Conservation (phyloP, 179 eudicot genomes). For the Beta corolliflora region DNA sequence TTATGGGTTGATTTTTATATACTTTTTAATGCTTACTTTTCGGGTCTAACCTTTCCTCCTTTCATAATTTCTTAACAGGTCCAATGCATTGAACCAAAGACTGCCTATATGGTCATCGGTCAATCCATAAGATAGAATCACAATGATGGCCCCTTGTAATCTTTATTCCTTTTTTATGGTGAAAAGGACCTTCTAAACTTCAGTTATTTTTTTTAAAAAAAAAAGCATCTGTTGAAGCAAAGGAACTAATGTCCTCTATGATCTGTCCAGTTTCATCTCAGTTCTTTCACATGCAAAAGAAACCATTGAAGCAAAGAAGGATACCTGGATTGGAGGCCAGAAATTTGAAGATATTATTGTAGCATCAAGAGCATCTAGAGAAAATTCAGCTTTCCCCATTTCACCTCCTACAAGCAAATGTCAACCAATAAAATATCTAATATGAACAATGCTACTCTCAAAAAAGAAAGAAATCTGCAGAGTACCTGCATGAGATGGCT, state of each 20-base stretch:
- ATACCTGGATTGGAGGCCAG: conserved; percentile 99
- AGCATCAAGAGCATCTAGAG: conserved; percentile 70
- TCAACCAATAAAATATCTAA: conserved; percentile 10
- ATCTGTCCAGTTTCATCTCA: not conserved
- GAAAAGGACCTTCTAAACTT: too few species aligned
- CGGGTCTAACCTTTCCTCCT: not conserved
- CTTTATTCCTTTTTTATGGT: not conserved
- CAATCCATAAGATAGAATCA: not conserved
- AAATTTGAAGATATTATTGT: conserved; percentile 94
- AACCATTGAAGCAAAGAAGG: conserved; percentile 2
- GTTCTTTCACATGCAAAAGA: not conserved
- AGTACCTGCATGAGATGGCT: conserved; percentile 62
- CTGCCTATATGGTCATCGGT: not conserved
- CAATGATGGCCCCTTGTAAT: not conserved
- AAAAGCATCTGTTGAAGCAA: not conserved
- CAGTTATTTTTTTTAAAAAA: not conserved
- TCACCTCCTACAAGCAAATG: conserved; percentile 40
- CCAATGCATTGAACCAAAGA: not conserved
- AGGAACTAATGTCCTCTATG: not conserved
- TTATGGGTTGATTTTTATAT: not conserved
- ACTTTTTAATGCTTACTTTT: not conserved
- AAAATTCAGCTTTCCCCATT: conserved; percentile 46
- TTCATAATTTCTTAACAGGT: too few species aligned
- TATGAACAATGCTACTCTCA: not conserved
- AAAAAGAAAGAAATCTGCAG: conserved; percentile 3